Conservation (phyloP, 1,284 basidiomycete genomes). For the Fistulinella cinereoalba region DNA sequence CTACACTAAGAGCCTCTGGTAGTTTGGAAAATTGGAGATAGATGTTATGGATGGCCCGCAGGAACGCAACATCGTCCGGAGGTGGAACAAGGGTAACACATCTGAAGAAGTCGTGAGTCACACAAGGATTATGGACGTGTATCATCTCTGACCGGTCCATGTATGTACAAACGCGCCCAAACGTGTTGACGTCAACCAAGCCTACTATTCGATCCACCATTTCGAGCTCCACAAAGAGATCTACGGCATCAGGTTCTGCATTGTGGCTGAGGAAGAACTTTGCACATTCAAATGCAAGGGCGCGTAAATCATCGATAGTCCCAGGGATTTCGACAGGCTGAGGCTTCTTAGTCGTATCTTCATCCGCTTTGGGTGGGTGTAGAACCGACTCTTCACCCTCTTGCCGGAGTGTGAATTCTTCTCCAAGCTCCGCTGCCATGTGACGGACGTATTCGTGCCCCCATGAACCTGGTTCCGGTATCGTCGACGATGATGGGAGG, state of each 20-base stretch:
- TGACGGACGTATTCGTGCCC: constrained; percentile 99
- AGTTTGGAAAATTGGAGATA: constrained; percentile 88
- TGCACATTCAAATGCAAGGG: constrained; percentile 84
- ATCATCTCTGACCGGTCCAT: constrained; percentile 78
- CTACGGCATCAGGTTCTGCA: constrained; percentile 97
- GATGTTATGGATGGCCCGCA: constrained; percentile 87
- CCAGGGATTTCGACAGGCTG: constrained; percentile 41
- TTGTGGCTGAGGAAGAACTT: constrained; percentile 93
- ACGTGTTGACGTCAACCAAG: constrained; percentile 88
- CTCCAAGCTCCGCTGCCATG: constrained; percentile 93
- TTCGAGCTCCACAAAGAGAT: constrained; percentile 93
- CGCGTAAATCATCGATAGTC: constrained; percentile 70
- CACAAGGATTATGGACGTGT: neutral
- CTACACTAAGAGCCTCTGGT: constrained; percentile 88
- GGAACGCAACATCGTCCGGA: constrained; percentile 90
- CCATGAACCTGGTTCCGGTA: constrained; percentile 92
- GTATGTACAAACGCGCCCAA: constrained; percentile 92
- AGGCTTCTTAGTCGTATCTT: constrained; percentile 28
- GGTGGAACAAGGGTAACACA: constrained; percentile 91
- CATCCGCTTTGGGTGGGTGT: constrained; percentile 32
- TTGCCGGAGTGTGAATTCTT: constrained; percentile 77
- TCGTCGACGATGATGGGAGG: constrained; percentile 56
- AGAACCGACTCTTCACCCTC: constrained; percentile 43
- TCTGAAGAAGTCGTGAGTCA: constrained; percentile 39
- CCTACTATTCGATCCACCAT: constrained; percentile 78